phyloP scores from a whole-genome alignment of 805 yeast genomes.

The Cyberlindnera mycetangii region DNA sequence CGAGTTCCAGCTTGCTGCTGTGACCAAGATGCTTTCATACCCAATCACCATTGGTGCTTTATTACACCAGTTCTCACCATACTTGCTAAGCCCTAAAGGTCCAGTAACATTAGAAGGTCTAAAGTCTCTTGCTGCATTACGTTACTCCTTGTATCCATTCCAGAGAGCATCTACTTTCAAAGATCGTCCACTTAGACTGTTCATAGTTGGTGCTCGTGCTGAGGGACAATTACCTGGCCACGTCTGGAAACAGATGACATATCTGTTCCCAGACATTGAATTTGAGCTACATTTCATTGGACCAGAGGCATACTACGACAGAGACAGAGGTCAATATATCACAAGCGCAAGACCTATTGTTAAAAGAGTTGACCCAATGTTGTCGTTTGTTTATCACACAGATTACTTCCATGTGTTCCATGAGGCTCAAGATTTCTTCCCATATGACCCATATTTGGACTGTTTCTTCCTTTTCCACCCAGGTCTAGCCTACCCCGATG shows the following conservation, averaged over 20 bases:
- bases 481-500: conserved; percentile 81
- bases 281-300: conserved; percentile 92
- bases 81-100: conserved; percentile 75
- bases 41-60: conserved; percentile 87
- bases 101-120: conserved; percentile 90
- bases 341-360: conserved; percentile 62
- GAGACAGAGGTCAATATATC: conserved; percentile 59
- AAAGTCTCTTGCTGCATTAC: conserved; percentile 87
- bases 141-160: conserved; percentile 83
- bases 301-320: conserved; percentile 83
- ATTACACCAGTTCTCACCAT: conserved; percentile 83
- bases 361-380: conserved; percentile 67
- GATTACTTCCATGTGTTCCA: conserved; percentile 89
- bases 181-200: conserved; percentile 86
- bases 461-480: conserved; percentile 94
- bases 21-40: conserved; percentile 89
- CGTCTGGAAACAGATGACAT: conserved; percentile 92
- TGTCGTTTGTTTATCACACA: conserved; percentile 80
- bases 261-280: conserved; percentile 74
- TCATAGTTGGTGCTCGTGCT: conserved; percentile 87
- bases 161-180: conserved; percentile 53
- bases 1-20: conserved; percentile 92
- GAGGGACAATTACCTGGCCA: conserved; percentile 93
- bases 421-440: conserved; percentile 92
- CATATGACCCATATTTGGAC: conserved; percentile 96